phyloP scores from a whole-genome alignment of 257 asterid genomes.

The Primulina eburnea region DNA sequence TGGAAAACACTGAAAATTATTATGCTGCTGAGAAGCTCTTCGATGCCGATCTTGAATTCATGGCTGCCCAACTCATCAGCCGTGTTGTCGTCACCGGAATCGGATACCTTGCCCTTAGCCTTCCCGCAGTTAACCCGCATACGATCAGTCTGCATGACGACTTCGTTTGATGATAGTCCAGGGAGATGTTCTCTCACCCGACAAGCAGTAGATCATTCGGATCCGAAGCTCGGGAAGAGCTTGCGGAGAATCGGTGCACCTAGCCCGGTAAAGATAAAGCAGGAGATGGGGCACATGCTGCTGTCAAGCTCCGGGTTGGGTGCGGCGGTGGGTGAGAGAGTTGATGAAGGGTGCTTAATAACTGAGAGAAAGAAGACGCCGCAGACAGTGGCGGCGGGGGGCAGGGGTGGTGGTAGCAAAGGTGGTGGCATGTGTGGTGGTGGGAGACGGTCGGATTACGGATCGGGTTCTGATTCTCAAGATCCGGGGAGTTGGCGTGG shows the following conservation, averaged over 20 bases:
- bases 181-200: constrained; percentile 26
- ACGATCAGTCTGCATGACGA: constrained; percentile 40
- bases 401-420: constrained; percentile 45
- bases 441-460: constrained; percentile 44
- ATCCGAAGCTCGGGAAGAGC: constrained; percentile 32
- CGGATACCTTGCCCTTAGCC: constrained; percentile 37
- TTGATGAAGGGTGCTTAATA: constrained; percentile 16
- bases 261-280: constrained; percentile 15
- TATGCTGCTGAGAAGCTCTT: constrained; percentile 62
- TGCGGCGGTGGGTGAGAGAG: constrained; percentile 25
- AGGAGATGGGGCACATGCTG: constrained; percentile 30
- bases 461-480: constrained; percentile 37
- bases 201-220: constrained; percentile 31
- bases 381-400: constrained; percentile 40
- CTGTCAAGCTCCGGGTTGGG: constrained; percentile 42
- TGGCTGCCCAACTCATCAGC: constrained; percentile 41
- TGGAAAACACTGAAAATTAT: background rate
- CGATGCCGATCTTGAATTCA: constrained; percentile 58
- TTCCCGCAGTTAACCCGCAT: constrained; percentile 44
- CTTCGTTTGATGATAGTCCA: constrained; percentile 34
- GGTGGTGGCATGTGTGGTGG: constrained; percentile 47
- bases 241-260: constrained; percentile 25
- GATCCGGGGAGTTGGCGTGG: constrained; percentile 55
- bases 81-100: constrained; percentile 44
- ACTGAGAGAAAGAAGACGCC: constrained; percentile 32